Percentiles rank a stretch among this genome's conserved stretches.
These are phyloP conservation scores for Saccharomycopsis vini DNA, from an alignment of 805 yeast species.

Conservation along the genomic window DNA sequence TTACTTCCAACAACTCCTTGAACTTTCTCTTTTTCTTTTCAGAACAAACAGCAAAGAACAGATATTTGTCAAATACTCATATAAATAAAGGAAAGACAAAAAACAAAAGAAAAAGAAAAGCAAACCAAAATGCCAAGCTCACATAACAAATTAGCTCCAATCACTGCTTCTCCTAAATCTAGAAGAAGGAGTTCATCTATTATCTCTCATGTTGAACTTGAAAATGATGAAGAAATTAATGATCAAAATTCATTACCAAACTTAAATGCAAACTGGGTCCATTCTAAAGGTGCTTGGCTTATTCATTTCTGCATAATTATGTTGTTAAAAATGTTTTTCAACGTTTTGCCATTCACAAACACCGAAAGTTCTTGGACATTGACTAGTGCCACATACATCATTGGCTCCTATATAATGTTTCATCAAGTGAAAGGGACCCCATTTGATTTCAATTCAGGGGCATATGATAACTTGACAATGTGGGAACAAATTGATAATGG, in stretches of 20 bases:
- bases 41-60: no score
- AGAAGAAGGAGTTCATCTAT: slow-evolving; percentile 82
- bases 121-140: no score
- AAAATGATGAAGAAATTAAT: slow-evolving; percentile 80
- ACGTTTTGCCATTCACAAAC: slow-evolving; percentile 70
- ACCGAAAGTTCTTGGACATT: slow-evolving; percentile 89
- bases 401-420: slow-evolving; percentile 92
- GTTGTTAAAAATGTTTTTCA: slow-evolving; percentile 66
- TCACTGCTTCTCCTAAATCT: slow-evolving; percentile 16
- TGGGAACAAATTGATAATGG: slow-evolving; percentile 96
- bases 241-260: slow-evolving; percentile 87
- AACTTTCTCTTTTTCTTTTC: no score
- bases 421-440: slow-evolving; percentile 96
- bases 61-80: no score
- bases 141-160: slow-evolving; percentile 10
- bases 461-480: slow-evolving; percentile 92
- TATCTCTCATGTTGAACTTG: slow-evolving; percentile 88
- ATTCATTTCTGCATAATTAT: slow-evolving; percentile 79
- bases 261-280: slow-evolving; percentile 93
- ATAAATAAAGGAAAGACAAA: not conserved
- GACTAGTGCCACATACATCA: slow-evolving; percentile 81
- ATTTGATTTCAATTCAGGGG: slow-evolving; percentile 93
- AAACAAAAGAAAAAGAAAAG: no score
- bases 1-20: no score
- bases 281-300: slow-evolving; percentile 93